These are phyloP conservation scores for Fusarium scirpi DNA, from an alignment of 2,329 filamentous ascomycete genomes.

Conservation along the genomic window DNA sequence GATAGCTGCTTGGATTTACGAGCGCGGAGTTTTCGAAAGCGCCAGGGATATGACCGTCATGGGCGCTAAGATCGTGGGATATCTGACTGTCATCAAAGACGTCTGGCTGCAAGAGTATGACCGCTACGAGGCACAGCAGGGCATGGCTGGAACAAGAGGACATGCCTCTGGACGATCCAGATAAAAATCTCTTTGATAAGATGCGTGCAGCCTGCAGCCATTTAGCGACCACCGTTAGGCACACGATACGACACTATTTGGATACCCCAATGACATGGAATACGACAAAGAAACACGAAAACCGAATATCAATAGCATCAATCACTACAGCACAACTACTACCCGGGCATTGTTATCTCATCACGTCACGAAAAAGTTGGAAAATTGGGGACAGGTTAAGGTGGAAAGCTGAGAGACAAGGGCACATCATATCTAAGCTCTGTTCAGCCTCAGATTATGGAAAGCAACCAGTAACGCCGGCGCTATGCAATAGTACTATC, in stretches of 20 bases:
- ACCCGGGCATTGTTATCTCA: neutral
- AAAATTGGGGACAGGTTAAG: conserved; percentile 4
- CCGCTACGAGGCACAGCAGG: conserved; percentile 64
- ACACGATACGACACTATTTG: conserved; percentile 25
- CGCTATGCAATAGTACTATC: conserved; percentile 48
- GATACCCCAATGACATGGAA: conserved; percentile 27
- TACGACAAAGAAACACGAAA: conserved; percentile 11
- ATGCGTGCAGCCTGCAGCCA: neutral
- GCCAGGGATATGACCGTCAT: conserved; percentile 66
- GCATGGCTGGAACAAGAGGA: conserved; percentile 37
- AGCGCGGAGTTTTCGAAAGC: conserved; percentile 74
- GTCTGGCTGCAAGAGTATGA: conserved; percentile 70
- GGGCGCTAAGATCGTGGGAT: conserved; percentile 58
- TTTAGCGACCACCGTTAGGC: conserved; percentile 1
- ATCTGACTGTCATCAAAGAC: conserved; percentile 61
- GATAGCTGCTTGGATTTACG: conserved; percentile 68
- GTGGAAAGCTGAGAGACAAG: conserved; percentile 16
- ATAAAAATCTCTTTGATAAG: conserved; percentile 4
- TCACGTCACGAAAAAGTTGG: conserved; percentile 35
- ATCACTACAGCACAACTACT: conserved; percentile 5
- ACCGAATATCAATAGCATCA: conserved; percentile 3
- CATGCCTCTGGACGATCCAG: conserved; percentile 38
- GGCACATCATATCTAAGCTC: conserved; percentile 30
- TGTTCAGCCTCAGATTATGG: conserved; percentile 34
- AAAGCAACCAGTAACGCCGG: conserved; percentile 46